Evolutionary conservation across 2,329 filamentous ascomycete species (phyloP), one percentile per base, ranked within the genome.

Genomic region (Aureobasidium musti): DNA sequence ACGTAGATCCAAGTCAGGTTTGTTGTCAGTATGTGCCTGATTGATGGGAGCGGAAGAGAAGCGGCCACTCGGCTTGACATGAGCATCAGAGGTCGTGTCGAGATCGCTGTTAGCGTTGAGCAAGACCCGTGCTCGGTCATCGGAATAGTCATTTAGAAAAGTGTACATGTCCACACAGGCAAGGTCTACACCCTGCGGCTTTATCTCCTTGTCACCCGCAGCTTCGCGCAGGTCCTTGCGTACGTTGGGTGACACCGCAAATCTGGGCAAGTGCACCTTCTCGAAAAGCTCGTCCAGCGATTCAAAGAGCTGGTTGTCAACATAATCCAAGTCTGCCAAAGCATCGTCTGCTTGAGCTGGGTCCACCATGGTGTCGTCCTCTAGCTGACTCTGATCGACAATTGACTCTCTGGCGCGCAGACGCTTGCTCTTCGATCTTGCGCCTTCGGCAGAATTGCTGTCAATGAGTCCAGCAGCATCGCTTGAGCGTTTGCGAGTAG

Each of bases 381-480:
- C 81, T 14, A 88, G 37, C 10, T 67, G 39, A n/a, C 67, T 66
- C 45, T 69, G 65, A 26, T 67, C 68, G 7, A 78, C 79, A 59
- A 83, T 79, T 10, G 84, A 84, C 69, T 87, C 86, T 68, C 87
- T 81, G 35, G 85, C 84, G 63, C 86, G 82, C 21, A 86, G 82
- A 41, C 87, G 82, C 71, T 86, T 86, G 73, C 86, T 88, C 71
- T 86, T 86, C 14, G 79, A 77, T 56, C 86, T 81, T 23, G 82
- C 81, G 59, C 83, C 83, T 68, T 88, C 86, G 14, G 78, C 78
- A 14, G 79, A 80, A 23, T 17, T 23, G n/a, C n/a, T 19, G 61
- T 88, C 87, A 2, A 86, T 81, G 33, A 87, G 79, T 11, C 83
- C 84, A 57, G 85, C 83, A 23, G 83, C 84, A 61, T 87, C 84